These are phyloP conservation scores for Leccinum broughii DNA, from an alignment of 768 basidiomycete genomes.

Conservation along the genomic window DNA sequence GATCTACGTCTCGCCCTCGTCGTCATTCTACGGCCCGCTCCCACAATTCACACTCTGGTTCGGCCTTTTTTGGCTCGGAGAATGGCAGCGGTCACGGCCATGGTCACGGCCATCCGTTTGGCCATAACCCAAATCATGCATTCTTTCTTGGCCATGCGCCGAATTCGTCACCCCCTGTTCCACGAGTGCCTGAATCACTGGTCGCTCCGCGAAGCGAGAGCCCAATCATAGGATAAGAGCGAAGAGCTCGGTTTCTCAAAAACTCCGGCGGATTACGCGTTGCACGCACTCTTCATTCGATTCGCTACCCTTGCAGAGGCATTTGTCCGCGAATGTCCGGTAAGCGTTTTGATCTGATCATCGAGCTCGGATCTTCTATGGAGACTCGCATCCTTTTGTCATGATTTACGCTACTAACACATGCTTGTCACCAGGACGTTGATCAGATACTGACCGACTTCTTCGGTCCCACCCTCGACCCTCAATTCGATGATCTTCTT, in stretches of 20 bases:
- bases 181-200: slow-evolving; percentile 68
- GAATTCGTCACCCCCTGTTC: slow-evolving; percentile 74
- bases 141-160: slow-evolving; percentile 30
- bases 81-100: slow-evolving; percentile 46
- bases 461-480: slow-evolving; percentile 64
- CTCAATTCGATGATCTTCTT: slow-evolving; percentile 80
- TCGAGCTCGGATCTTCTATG: neutral
- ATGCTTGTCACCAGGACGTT: slow-evolving; percentile 49
- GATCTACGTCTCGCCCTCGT: slow-evolving; percentile 46
- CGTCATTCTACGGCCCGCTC: slow-evolving; percentile 67
- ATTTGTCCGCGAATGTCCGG: slow-evolving; percentile 68
- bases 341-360: slow-evolving; percentile 38
- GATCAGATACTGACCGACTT: slow-evolving; percentile 52
- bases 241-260: slow-evolving; percentile 64
- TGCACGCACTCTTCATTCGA: slow-evolving; percentile 85
- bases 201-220: slow-evolving; percentile 53
- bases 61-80: slow-evolving; percentile 66
- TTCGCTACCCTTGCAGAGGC: slow-evolving; percentile 78
- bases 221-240: slow-evolving; percentile 60
- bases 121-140: slow-evolving; percentile 28
- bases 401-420: slow-evolving; percentile 3
- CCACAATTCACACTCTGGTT: slow-evolving; percentile 75
- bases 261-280: slow-evolving; percentile 84
- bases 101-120: slow-evolving; percentile 53
- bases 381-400: neutral